Percentiles rank a stretch among this genome's conserved stretches.
Conservation (phyloP, 2,329 filamentous ascomycete species). For the Exophiala spinifera region DNA sequence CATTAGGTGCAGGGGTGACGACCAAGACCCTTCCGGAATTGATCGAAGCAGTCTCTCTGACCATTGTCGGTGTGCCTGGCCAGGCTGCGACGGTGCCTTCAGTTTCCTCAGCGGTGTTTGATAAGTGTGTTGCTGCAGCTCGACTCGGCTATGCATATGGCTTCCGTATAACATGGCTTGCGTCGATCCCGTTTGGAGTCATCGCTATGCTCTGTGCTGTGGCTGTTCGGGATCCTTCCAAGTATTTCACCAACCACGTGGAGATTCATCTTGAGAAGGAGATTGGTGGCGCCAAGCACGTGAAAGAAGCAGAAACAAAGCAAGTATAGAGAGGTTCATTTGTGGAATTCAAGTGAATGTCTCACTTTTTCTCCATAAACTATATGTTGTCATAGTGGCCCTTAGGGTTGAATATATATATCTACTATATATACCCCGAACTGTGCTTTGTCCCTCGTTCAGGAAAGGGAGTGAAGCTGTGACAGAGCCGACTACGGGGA, state of each 20-base stretch:
- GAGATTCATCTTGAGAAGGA: constrained; percentile 21
- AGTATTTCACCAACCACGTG: constrained; percentile 23
- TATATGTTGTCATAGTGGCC: too few species aligned
- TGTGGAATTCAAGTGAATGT: too few species aligned
- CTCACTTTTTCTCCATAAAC: too few species aligned
- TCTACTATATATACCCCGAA: too few species aligned
- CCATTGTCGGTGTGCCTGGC: constrained; percentile 16
- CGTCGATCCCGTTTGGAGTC: constrained; percentile 20
- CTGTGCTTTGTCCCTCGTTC: too few species aligned
- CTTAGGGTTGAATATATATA: too few species aligned
- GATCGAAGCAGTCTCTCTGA: constrained; percentile 20
- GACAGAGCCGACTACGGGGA: too few species aligned
- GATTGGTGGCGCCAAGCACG: constrained; percentile 5
- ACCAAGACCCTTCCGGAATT: constrained; percentile 11
- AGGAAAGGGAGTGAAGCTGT: too few species aligned
- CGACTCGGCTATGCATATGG: constrained; percentile 21
- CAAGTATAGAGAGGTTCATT: not conserved
- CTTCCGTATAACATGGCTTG: constrained; percentile 21
- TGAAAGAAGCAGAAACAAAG: not conserved
- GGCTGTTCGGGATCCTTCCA: constrained; percentile 19
- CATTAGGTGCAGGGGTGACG: constrained; percentile 8
- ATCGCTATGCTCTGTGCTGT: constrained; percentile 19
- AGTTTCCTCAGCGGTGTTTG: constrained; percentile 13
- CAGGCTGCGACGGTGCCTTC: constrained; percentile 16
- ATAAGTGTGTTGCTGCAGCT: constrained; percentile 14